Evolutionary conservation across 2,329 filamentous ascomycete genomes (phyloP), one percentile per base, ranked within the genome.

Genomic region (Capronia epimyces): DNA sequence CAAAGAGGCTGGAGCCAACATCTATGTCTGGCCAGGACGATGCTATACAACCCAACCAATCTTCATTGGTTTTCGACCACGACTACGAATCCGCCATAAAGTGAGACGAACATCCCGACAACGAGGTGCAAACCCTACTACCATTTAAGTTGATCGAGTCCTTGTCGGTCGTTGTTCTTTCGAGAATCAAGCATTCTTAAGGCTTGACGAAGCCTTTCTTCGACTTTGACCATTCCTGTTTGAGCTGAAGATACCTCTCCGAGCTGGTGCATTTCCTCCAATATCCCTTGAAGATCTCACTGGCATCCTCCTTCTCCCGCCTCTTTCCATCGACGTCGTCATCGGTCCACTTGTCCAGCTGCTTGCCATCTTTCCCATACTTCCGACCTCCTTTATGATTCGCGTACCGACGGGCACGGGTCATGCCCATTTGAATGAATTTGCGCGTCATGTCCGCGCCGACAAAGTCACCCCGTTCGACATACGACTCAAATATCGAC

Each of bases 401-500:
- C 13, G 78, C 78, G 66, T 82, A 82, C 52, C 79, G 65, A 58
- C 75, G 79, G 1, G 79, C 75, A 13, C 81, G 65, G 16, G 80
- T 83, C 78, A 82, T 82, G 1, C 80, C 75, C 81, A 83, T 84
- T 63, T 83, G 79, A 5, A 83, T 71, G 58, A 82, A 84, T 60
- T 83, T 84, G 21, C 80, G 69, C 15, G 73, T 66, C 80, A 83
- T 83, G 50, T 84, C 81, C 70, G 81, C 81, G 9, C 81, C 81
- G 0, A 83, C 77, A 49, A 84, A 81, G 62, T 83, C 80, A 2
- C 66, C 67, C 5, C 69, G 59, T 1, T 63, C 60, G n/a, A 76
- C 68, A 59, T 80, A 83, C 8, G 68, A 66, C 12, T 75, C 62
- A 58, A 83, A 84, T 2, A 73, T 70, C 0, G 57, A 48, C 64